Evolutionary conservation across 768 basidiomycete genomes (phyloP).

Genomic region (Mycena vitilis): DNA sequence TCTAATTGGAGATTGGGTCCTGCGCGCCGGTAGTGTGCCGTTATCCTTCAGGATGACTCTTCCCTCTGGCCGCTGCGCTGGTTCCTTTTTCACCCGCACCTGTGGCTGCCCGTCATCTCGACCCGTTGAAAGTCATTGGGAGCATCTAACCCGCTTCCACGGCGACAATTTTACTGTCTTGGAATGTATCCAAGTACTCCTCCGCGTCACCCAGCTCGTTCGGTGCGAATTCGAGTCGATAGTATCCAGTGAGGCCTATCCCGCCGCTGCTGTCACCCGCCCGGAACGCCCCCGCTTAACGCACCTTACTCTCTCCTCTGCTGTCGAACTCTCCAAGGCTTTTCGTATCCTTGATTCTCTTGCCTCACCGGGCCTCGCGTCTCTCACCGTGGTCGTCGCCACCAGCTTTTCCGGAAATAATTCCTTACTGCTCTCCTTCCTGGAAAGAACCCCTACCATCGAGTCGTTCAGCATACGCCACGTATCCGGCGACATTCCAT

Average conservation of each 20-base stretch:
- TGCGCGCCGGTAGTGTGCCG: background rate
- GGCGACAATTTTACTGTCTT: background rate
- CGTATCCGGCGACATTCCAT: background rate
- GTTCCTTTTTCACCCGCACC: background rate
- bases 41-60: conserved; percentile 1
- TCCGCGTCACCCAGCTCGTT: background rate
- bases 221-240: background rate
- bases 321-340: too few relatives aligned
- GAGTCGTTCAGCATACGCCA: background rate
- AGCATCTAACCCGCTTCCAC: background rate
- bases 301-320: background rate
- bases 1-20: background rate
- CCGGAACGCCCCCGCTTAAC: background rate
- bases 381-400: background rate
- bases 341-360: background rate
- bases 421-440: background rate
- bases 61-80: background rate
- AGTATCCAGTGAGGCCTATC: background rate
- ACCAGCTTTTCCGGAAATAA: background rate
- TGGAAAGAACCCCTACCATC: background rate
- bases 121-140: background rate
- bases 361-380: background rate
- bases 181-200: background rate
- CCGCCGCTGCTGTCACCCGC: background rate
- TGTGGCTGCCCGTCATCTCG: background rate